A percentile compares a stretch with the other conserved stretches of the same genome.
Evolutionary conservation across 2,329 filamentous ascomycete species (phyloP).

Genomic region (Fusarium robinianum): DNA sequence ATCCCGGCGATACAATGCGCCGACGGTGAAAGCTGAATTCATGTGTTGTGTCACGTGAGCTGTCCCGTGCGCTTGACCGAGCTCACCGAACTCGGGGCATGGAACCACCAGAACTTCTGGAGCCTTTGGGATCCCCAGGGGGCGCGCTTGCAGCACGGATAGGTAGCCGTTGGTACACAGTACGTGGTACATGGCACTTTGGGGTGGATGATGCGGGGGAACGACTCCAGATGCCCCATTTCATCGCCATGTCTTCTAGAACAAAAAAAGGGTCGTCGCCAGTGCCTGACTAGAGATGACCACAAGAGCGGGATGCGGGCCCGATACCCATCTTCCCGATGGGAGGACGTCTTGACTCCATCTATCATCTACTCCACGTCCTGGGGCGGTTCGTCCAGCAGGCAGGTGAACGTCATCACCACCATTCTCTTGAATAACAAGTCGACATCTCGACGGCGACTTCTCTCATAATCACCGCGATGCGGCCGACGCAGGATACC

Average conservation of each 20-base stretch:
- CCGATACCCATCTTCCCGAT: constrained; percentile 25
- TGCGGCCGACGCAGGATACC: too few species aligned
- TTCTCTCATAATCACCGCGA: neutral
- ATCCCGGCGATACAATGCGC: constrained; percentile 21
- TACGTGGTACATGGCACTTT: constrained; percentile 15
- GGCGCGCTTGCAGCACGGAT: constrained; percentile 39
- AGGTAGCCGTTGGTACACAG: constrained; percentile 35
- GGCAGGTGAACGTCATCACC: constrained; percentile 10
- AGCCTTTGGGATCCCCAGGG: constrained; percentile 30
- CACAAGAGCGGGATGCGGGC: constrained; percentile 26
- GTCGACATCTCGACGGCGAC: neutral
- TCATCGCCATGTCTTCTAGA: constrained; percentile 34
- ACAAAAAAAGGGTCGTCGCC: constrained; percentile 24
- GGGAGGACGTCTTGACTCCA: constrained; percentile 13
- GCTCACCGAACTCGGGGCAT: constrained; percentile 24
- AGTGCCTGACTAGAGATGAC: constrained; percentile 36
- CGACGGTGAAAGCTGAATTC: neutral
- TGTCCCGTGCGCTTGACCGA: constrained; percentile 6
- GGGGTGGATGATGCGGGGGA: constrained; percentile 35
- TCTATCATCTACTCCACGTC: constrained; percentile 27
- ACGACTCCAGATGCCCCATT: constrained; percentile 37
- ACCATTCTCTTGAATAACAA: neutral
- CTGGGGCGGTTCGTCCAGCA: constrained; percentile 3
- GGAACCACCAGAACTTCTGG: constrained; percentile 26
- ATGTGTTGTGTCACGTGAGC: constrained; percentile 4